Evolutionary conservation across 2,329 filamentous ascomycete genomes (phyloP).

Genomic region (Tolypocladium tundrense): DNA sequence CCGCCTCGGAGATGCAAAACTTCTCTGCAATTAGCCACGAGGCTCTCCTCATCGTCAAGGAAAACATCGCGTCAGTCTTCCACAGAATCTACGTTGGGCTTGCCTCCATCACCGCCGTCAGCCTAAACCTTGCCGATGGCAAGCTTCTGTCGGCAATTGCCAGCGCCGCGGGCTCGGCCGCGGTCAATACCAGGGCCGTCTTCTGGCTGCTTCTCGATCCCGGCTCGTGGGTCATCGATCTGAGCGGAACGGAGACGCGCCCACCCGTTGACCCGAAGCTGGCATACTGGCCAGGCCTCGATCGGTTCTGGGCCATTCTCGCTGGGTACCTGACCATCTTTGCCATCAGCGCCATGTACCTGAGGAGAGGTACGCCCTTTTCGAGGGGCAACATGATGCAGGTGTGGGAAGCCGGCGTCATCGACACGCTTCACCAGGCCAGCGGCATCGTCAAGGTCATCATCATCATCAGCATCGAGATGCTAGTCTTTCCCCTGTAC

Average conservation of each 20-base stretch:
- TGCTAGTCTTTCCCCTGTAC: slow-evolving; percentile 94
- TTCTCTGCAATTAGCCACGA: slow-evolving; percentile 70
- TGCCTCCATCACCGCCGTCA: slow-evolving; percentile 34
- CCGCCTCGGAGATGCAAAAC: slow-evolving; percentile 57
- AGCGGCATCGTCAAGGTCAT: slow-evolving; percentile 97
- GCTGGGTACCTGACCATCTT: slow-evolving; percentile 74
- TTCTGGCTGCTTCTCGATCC: slow-evolving; percentile 30
- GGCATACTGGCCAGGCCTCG: slow-evolving; percentile 56
- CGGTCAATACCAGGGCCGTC: slow-evolving; percentile 9
- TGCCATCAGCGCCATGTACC: slow-evolving; percentile 64
- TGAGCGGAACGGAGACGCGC: slow-evolving; percentile 31
- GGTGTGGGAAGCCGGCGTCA: slow-evolving; percentile 64
- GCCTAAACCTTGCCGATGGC: slow-evolving; percentile 18
- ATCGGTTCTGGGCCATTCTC: slow-evolving; percentile 61
- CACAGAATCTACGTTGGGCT: slow-evolving; percentile 26
- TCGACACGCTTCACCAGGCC: slow-evolving; percentile 81
- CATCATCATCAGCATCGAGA: slow-evolving; percentile 96
- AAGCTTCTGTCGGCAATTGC: slow-evolving; percentile 5
- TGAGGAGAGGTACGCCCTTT: slow-evolving; percentile 62
- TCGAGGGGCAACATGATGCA: slow-evolving; percentile 44
- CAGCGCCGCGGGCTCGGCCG: slow-evolving; percentile 2
- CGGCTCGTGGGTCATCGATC: slow-evolving; percentile 47
- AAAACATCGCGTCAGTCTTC: slow-evolving; percentile 32
- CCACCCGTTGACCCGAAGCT: slow-evolving; percentile 43
- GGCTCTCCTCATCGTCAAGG: slow-evolving; percentile 52